These are phyloP conservation scores for Colletotrichum liaoningense DNA, from an alignment of 2,329 filamentous ascomycete genomes.

Conservation along the genomic window DNA sequence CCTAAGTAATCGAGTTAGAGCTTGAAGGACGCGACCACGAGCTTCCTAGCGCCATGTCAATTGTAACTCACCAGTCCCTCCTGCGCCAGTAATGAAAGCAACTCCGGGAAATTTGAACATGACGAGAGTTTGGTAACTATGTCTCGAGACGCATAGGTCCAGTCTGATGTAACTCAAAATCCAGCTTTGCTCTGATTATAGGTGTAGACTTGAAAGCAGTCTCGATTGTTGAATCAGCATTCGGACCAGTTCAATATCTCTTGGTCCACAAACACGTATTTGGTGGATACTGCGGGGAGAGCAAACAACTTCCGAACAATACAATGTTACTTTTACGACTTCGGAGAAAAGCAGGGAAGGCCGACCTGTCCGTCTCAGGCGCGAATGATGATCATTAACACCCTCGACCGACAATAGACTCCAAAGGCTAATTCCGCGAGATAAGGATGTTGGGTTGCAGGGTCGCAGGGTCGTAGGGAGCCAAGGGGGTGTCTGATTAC, in stretches of 20 bases:
- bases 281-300: slow-evolving; percentile 33
- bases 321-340: slow-evolving; percentile 8
- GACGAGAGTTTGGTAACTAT: neutral
- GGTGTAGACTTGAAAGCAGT: neutral
- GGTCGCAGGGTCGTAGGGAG: neutral
- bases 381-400: neutral
- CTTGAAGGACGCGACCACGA: neutral
- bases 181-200: neutral
- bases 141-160: neutral
- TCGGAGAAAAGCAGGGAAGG: slow-evolving; percentile 10
- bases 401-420: neutral
- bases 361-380: neutral
- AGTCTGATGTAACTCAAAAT: neutral
- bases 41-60: neutral
- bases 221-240: neutral
- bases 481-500: neutral
- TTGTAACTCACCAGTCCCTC: slow-evolving; percentile 53
- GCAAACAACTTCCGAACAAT: neutral
- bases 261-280: neutral
- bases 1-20: slow-evolving; percentile 47
- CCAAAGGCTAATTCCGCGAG: neutral
- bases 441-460: slow-evolving; percentile 1
- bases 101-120: slow-evolving; percentile 53
- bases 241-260: neutral
- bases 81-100: slow-evolving; percentile 59